A percentile compares a stretch with the other conserved stretches of the same genome.
Evolutionary conservation across 306 rosid genomes (phyloP).

Genomic region (Cajanus cajan): DNA sequence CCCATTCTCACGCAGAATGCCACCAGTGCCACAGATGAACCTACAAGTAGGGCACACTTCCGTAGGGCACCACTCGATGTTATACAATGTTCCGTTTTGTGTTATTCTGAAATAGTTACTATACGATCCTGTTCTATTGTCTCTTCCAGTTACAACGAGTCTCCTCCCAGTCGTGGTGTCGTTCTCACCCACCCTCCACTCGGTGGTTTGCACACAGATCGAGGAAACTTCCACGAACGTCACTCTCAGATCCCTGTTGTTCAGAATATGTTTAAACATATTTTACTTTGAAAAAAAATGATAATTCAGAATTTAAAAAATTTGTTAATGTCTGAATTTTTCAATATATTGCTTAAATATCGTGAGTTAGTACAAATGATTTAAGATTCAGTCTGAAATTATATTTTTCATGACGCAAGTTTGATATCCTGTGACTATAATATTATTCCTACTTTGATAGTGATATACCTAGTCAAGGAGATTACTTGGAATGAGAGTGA

Average conservation of each 20-base stretch:
- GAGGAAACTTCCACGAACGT: constrained; percentile 34
- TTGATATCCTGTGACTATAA: no score
- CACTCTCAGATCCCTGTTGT: constrained; percentile 34
- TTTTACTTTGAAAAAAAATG: no score
- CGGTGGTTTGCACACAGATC: constrained; percentile 31
- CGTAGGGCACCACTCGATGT: constrained; percentile 56
- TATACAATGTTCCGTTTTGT: background rate
- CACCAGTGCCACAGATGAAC: constrained; percentile 42
- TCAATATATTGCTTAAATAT: no score
- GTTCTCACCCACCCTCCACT: constrained; percentile 43
- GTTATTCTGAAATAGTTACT: constrained; percentile 41
- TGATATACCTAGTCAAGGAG: no score
- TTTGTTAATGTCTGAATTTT: no score
- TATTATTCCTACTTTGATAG: no score
- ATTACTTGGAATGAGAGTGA: no score
- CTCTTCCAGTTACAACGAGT: constrained; percentile 33
- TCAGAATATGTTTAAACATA: no score
- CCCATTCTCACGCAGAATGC: constrained; percentile 44
- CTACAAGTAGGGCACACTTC: constrained; percentile 50
- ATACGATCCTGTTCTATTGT: background rate
- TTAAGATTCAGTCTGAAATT: no score
- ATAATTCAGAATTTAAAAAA: no score
- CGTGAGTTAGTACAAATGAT: no score
- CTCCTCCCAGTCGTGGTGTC: constrained; percentile 40
- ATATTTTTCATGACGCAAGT: no score